Conservation (phyloP, 495 filamentous ascomycete species). For the Cenococcum geophilum region DNA sequence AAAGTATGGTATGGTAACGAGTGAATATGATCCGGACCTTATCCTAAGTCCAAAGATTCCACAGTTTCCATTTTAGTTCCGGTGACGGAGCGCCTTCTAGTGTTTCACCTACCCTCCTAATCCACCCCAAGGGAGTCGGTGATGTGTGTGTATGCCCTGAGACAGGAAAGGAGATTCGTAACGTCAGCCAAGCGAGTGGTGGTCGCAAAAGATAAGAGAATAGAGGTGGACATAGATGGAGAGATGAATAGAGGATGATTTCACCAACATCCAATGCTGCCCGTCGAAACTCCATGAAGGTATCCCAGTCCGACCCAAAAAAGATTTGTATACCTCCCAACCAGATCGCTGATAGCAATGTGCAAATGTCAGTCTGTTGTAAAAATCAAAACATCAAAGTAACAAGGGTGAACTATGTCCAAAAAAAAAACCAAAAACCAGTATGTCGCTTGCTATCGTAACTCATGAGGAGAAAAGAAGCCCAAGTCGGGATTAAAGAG, state of each 20-base stretch:
- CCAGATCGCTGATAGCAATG: neutral
- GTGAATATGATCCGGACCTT: neutral
- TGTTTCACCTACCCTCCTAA: neutral
- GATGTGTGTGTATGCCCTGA: conserved; percentile 1
- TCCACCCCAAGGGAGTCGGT: neutral
- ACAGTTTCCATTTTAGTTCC: neutral
- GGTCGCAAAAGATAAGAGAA: neutral
- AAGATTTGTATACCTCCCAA: neutral
- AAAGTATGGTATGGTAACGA: neutral
- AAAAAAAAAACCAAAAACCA: neutral
- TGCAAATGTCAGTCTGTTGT: neutral
- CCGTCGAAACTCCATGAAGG: neutral
- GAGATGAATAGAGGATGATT: neutral
- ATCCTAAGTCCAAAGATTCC: neutral
- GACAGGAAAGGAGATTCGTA: conserved; percentile 1
- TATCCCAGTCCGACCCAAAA: neutral
- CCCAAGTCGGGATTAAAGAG: neutral
- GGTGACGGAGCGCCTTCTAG: neutral
- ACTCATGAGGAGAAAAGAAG: neutral
- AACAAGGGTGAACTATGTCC: neutral
- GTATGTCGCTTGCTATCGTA: conserved; percentile 1
- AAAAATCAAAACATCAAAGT: neutral
- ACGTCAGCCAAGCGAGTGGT: neutral
- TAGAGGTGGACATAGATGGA: neutral
- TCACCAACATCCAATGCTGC: neutral